A percentile compares a stretch with the other conserved stretches of the same genome.
These are phyloP conservation scores for Suillus cothurnatus DNA, from an alignment of 768 basidiomycete genomes.

Conservation along the genomic window DNA sequence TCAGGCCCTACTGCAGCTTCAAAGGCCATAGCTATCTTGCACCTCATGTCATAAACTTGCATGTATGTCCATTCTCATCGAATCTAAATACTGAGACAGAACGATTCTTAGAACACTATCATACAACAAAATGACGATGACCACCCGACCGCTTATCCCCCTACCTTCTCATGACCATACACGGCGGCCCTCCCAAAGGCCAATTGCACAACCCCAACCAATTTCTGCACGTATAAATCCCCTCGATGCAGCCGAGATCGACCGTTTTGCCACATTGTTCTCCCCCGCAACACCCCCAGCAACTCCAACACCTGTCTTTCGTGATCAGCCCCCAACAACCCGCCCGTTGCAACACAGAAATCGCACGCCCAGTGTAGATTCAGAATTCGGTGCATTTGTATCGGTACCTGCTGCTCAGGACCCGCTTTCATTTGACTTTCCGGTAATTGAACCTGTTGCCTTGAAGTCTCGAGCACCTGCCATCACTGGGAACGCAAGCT, in stretches of 20 bases:
- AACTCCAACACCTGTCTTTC: slow-evolving; percentile 18
- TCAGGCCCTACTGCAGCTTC: neutral
- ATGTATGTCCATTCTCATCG: neutral
- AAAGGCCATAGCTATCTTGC: neutral
- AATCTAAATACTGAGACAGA: neutral
- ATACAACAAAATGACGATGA: slow-evolving; percentile 1
- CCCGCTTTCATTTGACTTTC: slow-evolving; percentile 38
- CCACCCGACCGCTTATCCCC: neutral
- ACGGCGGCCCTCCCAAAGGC: neutral
- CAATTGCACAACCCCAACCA: slow-evolving; percentile 1
- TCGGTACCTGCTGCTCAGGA: slow-evolving; percentile 56
- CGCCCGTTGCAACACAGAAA: slow-evolving; percentile 11
- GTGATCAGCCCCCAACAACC: neutral
- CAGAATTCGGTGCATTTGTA: slow-evolving; percentile 66
- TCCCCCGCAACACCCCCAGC: slow-evolving; percentile 39
- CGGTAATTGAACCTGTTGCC: neutral
- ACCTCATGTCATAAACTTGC: slow-evolving; percentile 1
- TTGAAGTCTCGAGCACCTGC: neutral
- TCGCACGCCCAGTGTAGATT: slow-evolving; percentile 33
- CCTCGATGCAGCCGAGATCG: slow-evolving; percentile 33
- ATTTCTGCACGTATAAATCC: neutral
- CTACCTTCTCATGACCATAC: neutral
- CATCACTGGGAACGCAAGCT: slow-evolving; percentile 27
- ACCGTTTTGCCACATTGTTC: slow-evolving; percentile 47
- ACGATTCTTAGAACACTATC: neutral